Evolutionary conservation across 169 alveolate species (phyloP).

Genomic region (Plasmodium ovale): DNA sequence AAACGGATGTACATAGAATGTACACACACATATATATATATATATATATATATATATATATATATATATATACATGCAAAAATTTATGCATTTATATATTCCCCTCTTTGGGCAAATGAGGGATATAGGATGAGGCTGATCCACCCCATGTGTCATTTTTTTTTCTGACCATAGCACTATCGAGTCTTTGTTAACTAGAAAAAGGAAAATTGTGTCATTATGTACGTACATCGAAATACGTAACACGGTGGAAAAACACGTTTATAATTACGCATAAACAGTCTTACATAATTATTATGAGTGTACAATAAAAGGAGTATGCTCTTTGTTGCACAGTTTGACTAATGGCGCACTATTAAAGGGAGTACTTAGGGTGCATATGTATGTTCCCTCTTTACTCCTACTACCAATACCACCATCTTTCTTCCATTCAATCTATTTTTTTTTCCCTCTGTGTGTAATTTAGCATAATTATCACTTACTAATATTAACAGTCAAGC

Average conservation of each 20-base stretch:
- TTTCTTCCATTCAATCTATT: too few relatives aligned
- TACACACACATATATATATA: neutral
- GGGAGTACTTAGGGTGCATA: neutral
- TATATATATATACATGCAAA: neutral
- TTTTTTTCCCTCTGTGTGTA: neutral
- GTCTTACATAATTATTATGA: too few relatives aligned
- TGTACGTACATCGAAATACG: neutral
- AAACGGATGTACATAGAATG: too few relatives aligned
- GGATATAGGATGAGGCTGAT: too few relatives aligned
- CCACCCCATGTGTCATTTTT: too few relatives aligned
- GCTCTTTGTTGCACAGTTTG: neutral
- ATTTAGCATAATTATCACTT: neutral
- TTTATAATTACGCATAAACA: too few relatives aligned
- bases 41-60: neutral
- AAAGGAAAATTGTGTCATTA: neutral
- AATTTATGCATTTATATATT: neutral
- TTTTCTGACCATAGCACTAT: constrained; percentile 40
- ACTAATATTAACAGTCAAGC: constrained; percentile 57
- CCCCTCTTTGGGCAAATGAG: neutral
- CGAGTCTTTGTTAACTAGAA: constrained; percentile 56
- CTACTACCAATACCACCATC: too few relatives aligned
- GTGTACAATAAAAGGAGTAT: too few relatives aligned
- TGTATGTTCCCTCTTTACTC: neutral
- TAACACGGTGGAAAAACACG: too few relatives aligned
- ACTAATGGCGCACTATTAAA: neutral